phyloP scores from a whole-genome alignment of 257 asterid genomes.

The Fraxinus pennsylvanica region DNA sequence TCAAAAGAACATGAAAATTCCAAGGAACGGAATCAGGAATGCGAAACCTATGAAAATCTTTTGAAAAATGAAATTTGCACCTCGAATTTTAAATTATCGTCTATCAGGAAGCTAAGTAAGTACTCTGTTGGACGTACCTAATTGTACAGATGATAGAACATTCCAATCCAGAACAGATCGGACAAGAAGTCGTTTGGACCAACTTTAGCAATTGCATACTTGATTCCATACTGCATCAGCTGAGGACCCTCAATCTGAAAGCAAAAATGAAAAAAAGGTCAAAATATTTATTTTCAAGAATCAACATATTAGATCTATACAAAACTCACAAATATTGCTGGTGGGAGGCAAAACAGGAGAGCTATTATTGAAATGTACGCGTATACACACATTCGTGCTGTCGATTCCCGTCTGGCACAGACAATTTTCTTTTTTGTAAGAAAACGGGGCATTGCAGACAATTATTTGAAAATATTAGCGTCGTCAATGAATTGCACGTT shows the following conservation, averaged over 20 bases:
- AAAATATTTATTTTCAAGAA: no score
- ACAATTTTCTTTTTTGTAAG: no score
- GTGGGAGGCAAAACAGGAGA: no score
- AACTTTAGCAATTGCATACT: constrained; percentile 61
- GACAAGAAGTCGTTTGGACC: constrained; percentile 57
- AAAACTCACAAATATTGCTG: no score
- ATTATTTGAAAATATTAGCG: no score
- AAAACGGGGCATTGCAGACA: no score
- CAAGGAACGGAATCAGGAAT: not conserved
- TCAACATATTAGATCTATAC: no score
- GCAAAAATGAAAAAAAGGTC: not conserved
- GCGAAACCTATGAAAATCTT: not conserved
- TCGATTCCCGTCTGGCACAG: no score
- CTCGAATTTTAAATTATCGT: not conserved
- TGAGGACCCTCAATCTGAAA: constrained; percentile 62
- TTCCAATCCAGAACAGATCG: constrained; percentile 66
- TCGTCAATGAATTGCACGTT: no score
- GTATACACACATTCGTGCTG: no score
- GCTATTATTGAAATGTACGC: no score
- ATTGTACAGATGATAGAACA: constrained; percentile 68
- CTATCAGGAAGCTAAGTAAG: not conserved
- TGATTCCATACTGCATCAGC: constrained; percentile 58
- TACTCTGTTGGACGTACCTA: constrained; percentile 30
- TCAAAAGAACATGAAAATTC: not conserved
- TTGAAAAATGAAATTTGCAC: not conserved